Conservation (phyloP, 202 grass and related monocot species). For the Alloteropsis angusta region DNA sequence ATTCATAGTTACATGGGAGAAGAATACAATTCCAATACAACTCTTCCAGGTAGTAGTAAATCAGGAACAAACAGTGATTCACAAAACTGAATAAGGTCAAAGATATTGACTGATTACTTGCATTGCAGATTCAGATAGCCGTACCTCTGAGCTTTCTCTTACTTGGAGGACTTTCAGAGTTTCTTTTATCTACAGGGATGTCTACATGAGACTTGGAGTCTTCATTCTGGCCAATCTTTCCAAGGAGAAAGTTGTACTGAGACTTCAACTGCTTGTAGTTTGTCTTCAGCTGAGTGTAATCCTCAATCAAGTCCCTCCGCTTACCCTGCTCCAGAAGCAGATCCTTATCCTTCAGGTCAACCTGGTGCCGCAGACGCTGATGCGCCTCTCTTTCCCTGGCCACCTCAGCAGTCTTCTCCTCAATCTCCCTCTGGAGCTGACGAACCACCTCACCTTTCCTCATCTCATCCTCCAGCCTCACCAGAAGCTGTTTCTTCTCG, state of each 20-base stretch:
- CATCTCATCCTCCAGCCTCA: conserved; percentile 28
- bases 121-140: background rate
- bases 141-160: conserved; percentile 76
- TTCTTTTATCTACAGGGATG: conserved; percentile 5
- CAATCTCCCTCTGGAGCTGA: conserved; percentile 32
- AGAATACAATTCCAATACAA: background rate
- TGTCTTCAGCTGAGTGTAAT: conserved; percentile 38
- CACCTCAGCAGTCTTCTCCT: conserved; percentile 35
- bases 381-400: conserved; percentile 41
- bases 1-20: background rate
- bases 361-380: conserved; percentile 37
- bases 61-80: background rate
- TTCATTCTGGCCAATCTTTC: conserved; percentile 43
- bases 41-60: background rate
- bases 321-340: conserved; percentile 51
- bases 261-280: conserved; percentile 67
- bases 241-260: conserved; percentile 50
- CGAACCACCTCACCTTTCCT: conserved; percentile 29
- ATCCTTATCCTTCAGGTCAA: conserved; percentile 50
- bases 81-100: conserved; percentile 9
- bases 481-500: conserved; percentile 41
- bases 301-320: conserved; percentile 29
- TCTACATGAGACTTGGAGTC: conserved; percentile 24
- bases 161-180: conserved; percentile 26
- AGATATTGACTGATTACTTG: background rate